Base-by-base conservation (phyloP, 2,329 filamentous ascomycete species). In the Conoideocrella luteorostrata region DNA sequence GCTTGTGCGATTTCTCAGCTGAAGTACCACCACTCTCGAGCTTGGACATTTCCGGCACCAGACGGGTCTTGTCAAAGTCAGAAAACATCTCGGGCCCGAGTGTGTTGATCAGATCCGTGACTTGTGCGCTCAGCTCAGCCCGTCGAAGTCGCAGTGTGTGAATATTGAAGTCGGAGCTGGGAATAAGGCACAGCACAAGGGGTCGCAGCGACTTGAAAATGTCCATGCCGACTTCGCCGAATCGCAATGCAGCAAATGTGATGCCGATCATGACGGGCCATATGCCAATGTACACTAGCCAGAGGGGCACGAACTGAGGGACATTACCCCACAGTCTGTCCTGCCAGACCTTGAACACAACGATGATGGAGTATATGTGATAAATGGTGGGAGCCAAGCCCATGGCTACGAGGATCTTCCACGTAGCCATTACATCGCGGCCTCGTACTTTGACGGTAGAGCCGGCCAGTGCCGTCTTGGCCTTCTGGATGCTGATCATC, bases 151-250 rank as follows among this genome's bases (percentile, higher is more conserved):
- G 82, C 40, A 98, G 77, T 54, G 84, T 84, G 50, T 87, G 78
- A 39, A 98, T 79, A 46, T 85, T 88, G 67, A 90, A 95, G 61
- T 82, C 84, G 2, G 87, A 91, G 4, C 82, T 81, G 2, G 93
- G 93, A 55, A 86, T 85, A 56, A 97, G 75, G 51, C 87, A 93
- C 26, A 96, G 74, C 36, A 95, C 72, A 9, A 98, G 77, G 5
- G 93, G 93, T 9, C 88, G 80, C 13, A 98, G 76, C 0, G 91
- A 97, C 67, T 97, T 98, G 69, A 93, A 72, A 44, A 98, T 96
- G 60, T 98, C 93, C 89, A 98, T 96, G 41, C 91, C 93, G n/a
- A 95, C 84, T 67, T 98, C 93, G 37, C 93, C 93, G 52, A 97
- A 95, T 10, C 93, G 84, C 41, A 98, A 80, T 6, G 93, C 88